Conservation (phyloP, 768 basidiomycete species). For the Suillus sp. region DNA sequence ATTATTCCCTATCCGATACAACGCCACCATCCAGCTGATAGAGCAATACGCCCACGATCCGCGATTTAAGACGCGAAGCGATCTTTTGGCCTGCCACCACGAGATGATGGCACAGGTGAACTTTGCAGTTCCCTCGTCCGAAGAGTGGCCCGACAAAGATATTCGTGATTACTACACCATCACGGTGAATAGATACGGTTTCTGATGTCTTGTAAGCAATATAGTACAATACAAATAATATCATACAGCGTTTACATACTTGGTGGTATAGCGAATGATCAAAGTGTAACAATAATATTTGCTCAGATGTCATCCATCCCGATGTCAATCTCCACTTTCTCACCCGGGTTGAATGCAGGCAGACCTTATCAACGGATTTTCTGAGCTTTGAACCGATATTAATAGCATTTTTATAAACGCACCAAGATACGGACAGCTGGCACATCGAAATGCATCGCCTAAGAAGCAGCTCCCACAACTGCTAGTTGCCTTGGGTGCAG, state of each 20-base stretch:
- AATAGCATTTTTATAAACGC: conserved; percentile 34
- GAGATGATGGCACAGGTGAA: not conserved
- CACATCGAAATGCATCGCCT: conserved; percentile 97
- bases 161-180: not conserved
- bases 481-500: conserved; percentile 86
- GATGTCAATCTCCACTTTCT: conserved; percentile 92
- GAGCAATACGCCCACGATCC: not conserved
- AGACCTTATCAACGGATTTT: conserved; percentile 61
- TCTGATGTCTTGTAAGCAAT: not conserved
- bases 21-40: not conserved
- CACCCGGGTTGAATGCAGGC: conserved; percentile 97
- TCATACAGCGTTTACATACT: conserved; percentile 5
- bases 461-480: conserved; percentile 98
- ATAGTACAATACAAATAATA: conserved; percentile 4
- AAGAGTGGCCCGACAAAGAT: not conserved
- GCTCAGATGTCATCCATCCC: conserved; percentile 84
- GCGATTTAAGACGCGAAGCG: not conserved
- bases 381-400: conserved; percentile 16
- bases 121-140: not conserved
- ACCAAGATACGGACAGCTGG: conserved; percentile 96
- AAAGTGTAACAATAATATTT: not conserved
- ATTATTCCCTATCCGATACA: not conserved
- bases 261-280: not conserved
- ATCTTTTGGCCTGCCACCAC: not conserved
- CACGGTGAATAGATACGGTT: not conserved